Evolutionary conservation across 2,329 filamentous ascomycete genomes (phyloP).

Genomic region (Macrophomina pseudophaseolina): DNA sequence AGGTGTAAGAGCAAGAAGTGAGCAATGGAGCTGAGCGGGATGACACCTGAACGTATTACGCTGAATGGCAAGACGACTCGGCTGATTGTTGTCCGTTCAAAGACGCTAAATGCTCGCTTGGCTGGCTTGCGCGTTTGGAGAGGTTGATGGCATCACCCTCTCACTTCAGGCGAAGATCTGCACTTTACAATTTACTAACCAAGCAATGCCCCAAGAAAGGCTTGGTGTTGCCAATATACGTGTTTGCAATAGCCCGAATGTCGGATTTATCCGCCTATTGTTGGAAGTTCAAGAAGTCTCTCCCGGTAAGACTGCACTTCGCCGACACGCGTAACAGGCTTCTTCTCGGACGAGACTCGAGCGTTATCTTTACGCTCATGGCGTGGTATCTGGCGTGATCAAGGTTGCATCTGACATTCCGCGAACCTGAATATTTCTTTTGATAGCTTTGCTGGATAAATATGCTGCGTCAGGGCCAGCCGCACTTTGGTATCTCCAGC

Average conservation of each 20-base stretch:
- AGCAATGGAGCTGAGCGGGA: too few relatives aligned
- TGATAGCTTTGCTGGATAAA: neutral
- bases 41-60: neutral
- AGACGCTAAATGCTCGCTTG: neutral
- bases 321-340: neutral
- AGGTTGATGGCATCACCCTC: slow-evolving; percentile 18
- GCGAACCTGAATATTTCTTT: neutral
- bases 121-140: slow-evolving; percentile 17
- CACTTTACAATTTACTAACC: neutral
- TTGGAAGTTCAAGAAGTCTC: neutral
- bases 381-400: slow-evolving; percentile 17
- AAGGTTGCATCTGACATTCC: neutral
- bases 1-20: neutral
- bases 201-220: slow-evolving; percentile 20
- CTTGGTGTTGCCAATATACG: slow-evolving; percentile 6
- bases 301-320: neutral
- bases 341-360: neutral
- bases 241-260: neutral
- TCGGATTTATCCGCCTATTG: neutral
- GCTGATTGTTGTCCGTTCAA: neutral
- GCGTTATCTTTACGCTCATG: slow-evolving; percentile 12
- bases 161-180: slow-evolving; percentile 10
- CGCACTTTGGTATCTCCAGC: too few relatives aligned
- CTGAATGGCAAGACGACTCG: neutral
- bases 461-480: neutral